phyloP scores from a whole-genome alignment of 495 filamentous ascomycete species.

The Penicillium coffeae region DNA sequence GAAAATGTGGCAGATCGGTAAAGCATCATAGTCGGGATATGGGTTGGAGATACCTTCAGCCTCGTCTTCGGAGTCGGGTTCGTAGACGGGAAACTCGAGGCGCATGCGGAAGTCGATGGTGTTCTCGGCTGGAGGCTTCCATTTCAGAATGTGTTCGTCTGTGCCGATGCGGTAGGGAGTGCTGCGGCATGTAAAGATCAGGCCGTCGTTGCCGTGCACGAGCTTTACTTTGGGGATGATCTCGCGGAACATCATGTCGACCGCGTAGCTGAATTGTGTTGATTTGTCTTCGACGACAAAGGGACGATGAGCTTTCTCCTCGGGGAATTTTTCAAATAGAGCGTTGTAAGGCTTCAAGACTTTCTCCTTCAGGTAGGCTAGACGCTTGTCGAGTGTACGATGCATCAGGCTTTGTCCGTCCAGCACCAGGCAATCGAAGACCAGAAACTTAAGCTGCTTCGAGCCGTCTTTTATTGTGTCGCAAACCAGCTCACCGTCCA shows the following conservation, averaged over 20 bases:
- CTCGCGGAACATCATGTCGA: constrained; percentile 84
- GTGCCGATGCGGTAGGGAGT: constrained; percentile 85
- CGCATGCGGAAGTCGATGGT: constrained; percentile 84
- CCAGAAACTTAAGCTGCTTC: constrained; percentile 71
- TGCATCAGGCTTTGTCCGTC: constrained; percentile 73
- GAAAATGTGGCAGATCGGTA: constrained; percentile 56
- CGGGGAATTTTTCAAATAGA: constrained; percentile 63
- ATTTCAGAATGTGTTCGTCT: constrained; percentile 90
- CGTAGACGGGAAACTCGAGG: constrained; percentile 68
- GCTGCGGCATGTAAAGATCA: constrained; percentile 91
- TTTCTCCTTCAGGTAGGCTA: constrained; percentile 77
- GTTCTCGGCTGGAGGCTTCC: constrained; percentile 92
- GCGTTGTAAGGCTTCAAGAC: constrained; percentile 75
- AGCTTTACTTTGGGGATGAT: constrained; percentile 71
- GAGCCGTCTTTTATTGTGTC: constrained; percentile 62
- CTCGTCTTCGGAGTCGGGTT: constrained; percentile 65
- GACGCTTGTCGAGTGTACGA: constrained; percentile 78
- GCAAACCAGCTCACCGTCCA: constrained; percentile 90
- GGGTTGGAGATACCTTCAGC: constrained; percentile 54
- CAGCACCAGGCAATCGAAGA: constrained; percentile 88
- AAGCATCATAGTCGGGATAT: constrained; percentile 56
- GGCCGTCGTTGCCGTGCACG: constrained; percentile 85
- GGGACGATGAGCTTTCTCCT: constrained; percentile 63
- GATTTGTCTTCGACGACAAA: constrained; percentile 83
- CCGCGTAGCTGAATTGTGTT: constrained; percentile 82